Evolutionary conservation across 352 stramenopile species (phyloP).

Genomic region (Pythium guiyangense): DNA sequence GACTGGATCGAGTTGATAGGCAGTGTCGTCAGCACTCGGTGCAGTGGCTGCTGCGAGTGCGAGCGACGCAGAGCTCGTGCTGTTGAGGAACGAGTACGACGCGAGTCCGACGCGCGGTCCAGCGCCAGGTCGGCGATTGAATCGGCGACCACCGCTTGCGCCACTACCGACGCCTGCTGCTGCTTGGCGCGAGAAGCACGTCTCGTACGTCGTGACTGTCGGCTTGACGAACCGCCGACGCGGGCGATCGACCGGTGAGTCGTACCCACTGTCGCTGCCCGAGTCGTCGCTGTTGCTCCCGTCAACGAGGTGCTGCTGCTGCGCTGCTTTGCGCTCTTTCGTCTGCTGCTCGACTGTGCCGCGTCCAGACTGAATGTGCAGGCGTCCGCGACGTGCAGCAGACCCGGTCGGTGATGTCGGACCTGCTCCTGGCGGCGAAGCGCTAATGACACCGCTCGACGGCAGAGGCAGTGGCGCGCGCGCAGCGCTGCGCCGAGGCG

Average conservation of each 20-base stretch:
- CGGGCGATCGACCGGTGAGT: conserved; percentile 8
- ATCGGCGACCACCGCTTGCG: conserved; percentile 1
- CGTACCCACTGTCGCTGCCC: neutral
- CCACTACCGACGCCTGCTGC: neutral
- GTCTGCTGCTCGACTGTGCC: neutral
- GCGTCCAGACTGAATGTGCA: neutral
- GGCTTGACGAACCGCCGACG: conserved; percentile 50
- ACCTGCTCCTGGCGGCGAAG: neutral
- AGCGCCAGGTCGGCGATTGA: conserved; percentile 1
- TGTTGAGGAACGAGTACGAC: conserved; percentile 15
- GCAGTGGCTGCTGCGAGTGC: neutral
- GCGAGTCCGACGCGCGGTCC: conserved; percentile 11
- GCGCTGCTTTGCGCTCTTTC: neutral
- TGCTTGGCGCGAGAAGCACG: conserved; percentile 35
- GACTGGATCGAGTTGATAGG: neutral
- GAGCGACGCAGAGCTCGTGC: conserved; percentile 7
- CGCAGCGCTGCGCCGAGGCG: neutral
- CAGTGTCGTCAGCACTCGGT: too few relatives aligned
- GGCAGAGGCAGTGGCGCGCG: neutral
- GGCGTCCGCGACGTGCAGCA: neutral
- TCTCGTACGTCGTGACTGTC: conserved; percentile 37
- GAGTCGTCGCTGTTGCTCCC: neutral
- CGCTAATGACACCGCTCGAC: neutral
- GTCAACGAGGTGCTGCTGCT: neutral
- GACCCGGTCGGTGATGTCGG: conserved; percentile 1